Evolutionary conservation across 176 grass and related monocot species (phyloP).

Genomic region (Eleusine coracana): DNA sequence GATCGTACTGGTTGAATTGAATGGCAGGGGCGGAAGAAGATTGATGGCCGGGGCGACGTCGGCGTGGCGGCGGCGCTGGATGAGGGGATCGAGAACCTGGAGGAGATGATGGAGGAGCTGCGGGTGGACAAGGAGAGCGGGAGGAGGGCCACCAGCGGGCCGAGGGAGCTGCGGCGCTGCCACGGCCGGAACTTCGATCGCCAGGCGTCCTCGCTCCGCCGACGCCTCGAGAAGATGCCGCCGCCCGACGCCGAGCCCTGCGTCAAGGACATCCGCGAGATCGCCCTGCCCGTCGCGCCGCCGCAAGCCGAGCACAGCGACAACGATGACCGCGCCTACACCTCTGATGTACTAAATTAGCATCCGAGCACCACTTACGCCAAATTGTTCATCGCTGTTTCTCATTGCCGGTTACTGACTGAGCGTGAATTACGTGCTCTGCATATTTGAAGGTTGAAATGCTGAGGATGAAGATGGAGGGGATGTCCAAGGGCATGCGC

Average conservation of each 20-base stretch:
- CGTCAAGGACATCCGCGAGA: constrained; percentile 80
- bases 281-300: constrained; percentile 39
- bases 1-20: no score
- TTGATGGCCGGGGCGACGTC: constrained; percentile 48
- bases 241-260: constrained; percentile 36
- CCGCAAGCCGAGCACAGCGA: constrained; percentile 16
- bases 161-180: constrained; percentile 53
- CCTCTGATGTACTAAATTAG: constrained; percentile 51
- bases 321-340: constrained; percentile 32
- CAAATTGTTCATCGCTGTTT: background rate
- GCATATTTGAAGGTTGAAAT: constrained; percentile 65
- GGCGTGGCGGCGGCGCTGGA: constrained; percentile 53
- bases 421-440: background rate
- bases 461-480: constrained; percentile 87
- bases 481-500: constrained; percentile 85
- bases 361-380: background rate
- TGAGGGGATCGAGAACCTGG: constrained; percentile 69
- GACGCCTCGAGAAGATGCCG: constrained; percentile 70
- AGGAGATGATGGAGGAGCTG: constrained; percentile 75
- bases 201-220: constrained; percentile 76
- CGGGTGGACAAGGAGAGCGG: constrained; percentile 64
- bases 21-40: constrained; percentile 80
- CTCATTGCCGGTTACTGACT: constrained; percentile 16
- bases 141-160: constrained; percentile 33
- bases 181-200: constrained; percentile 80